Evolutionary conservation across 441 rosid genomes (phyloP).

Genomic region (Gossypium trilobum): DNA sequence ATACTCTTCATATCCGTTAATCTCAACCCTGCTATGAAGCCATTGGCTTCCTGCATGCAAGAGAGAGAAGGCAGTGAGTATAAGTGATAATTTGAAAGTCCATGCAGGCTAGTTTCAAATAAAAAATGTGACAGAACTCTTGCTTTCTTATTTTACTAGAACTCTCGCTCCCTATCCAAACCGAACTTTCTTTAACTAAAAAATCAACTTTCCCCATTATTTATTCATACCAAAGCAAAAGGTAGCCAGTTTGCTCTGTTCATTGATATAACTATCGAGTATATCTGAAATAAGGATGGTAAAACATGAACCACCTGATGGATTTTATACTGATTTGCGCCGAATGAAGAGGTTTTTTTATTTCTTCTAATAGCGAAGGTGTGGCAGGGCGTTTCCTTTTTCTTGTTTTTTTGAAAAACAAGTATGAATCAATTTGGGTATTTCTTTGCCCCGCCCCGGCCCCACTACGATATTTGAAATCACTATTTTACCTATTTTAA

Average conservation of each 20-base stretch:
- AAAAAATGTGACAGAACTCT: not conserved
- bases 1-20: slow-evolving; percentile 83
- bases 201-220: not conserved
- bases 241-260: not conserved
- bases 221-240: not conserved
- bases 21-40: slow-evolving; percentile 79
- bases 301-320: no score
- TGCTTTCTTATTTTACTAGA: not conserved
- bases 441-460: no score
- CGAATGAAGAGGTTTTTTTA: no score
- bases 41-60: slow-evolving; percentile 64
- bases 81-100: not conserved
- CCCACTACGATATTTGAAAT: no score
- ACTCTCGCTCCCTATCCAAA: not conserved
- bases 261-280: not conserved
- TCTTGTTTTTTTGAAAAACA: no score
- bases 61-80: not conserved
- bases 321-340: no score
- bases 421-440: no score
- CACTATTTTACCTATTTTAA: no score
- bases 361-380: no score
- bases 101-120: not conserved
- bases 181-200: not conserved
- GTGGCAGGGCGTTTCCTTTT: no score
- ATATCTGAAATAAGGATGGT: not conserved